Percentiles rank a stretch among this genome's conserved stretches.
Conservation (phyloP, 2,329 filamentous ascomycete genomes). For the Hypoxylon sp. region DNA sequence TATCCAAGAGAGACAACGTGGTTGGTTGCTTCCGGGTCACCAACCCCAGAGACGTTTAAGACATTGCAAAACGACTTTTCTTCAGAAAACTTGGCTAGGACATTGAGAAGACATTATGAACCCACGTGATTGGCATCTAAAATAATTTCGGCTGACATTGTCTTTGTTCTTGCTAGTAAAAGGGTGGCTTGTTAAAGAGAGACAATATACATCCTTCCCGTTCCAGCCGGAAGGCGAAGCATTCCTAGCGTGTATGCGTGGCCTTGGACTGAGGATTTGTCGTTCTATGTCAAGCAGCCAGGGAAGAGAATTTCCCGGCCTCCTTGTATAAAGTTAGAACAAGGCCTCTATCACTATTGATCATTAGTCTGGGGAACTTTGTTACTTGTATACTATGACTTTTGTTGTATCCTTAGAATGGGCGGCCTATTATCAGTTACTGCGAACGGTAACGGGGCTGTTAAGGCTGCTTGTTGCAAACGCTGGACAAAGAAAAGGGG, state of each 20-base stretch:
- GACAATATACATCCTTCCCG: constrained; percentile 33
- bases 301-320: constrained; percentile 14
- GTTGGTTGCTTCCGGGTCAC: constrained; percentile 42
- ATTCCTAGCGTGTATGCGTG: constrained; percentile 33
- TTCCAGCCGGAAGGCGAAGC: constrained; percentile 34
- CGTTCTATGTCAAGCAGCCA: constrained; percentile 18
- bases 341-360: constrained; percentile 35
- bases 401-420: constrained; percentile 30
- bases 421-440: constrained; percentile 27
- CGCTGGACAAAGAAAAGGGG: constrained; percentile 46
- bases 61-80: constrained; percentile 41
- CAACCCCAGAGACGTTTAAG: constrained; percentile 40
- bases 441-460: constrained; percentile 46
- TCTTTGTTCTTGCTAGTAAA: constrained; percentile 53
- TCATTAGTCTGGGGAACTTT: constrained; percentile 30
- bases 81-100: constrained; percentile 26
- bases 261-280: constrained; percentile 22
- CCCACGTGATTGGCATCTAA: constrained; percentile 43
- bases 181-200: constrained; percentile 20
- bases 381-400: constrained; percentile 44
- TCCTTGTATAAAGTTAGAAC: constrained; percentile 28
- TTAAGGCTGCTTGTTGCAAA: constrained; percentile 40
- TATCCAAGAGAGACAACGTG: constrained; percentile 32
- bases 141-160: constrained; percentile 56
- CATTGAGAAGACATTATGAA: constrained; percentile 37